Percentiles rank a stretch among this genome's conserved stretches.
These are phyloP conservation scores for Pleurotus pulmonarius DNA, from an alignment of 768 basidiomycete genomes.

Conservation along the genomic window DNA sequence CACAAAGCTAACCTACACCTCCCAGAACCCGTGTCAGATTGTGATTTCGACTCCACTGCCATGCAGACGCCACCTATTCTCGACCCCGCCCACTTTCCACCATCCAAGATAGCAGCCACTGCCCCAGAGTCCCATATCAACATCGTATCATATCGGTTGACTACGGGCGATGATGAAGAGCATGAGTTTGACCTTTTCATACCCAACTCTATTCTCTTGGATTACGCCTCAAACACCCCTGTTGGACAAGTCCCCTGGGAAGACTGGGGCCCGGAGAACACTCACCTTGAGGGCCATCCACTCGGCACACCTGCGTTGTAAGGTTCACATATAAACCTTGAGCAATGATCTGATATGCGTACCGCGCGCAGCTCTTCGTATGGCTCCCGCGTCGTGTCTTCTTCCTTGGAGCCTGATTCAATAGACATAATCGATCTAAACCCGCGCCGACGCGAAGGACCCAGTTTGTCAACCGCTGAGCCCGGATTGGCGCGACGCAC, in stretches of 20 bases:
- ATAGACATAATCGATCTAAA: too few relatives aligned
- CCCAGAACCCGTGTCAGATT: slow-evolving; percentile 10
- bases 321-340: too few relatives aligned
- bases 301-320: too few relatives aligned
- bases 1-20: slow-evolving; percentile 14
- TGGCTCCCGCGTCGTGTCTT: too few relatives aligned
- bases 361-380: too few relatives aligned
- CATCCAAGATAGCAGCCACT: slow-evolving; percentile 20
- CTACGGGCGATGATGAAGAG: not conserved
- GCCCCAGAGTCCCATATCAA: slow-evolving; percentile 8
- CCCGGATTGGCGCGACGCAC: too few relatives aligned
- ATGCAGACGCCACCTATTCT: slow-evolving; percentile 32
- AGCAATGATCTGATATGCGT: too few relatives aligned
- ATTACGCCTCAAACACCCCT: not conserved
- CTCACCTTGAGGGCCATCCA: too few relatives aligned
- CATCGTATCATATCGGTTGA: slow-evolving; percentile 3
- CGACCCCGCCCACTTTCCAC: slow-evolving; percentile 14
- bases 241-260: slow-evolving; percentile 8
- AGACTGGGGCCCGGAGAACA: slow-evolving; percentile 14
- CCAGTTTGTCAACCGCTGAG: too few relatives aligned
- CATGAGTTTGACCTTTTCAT: slow-evolving; percentile 10
- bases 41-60: slow-evolving; percentile 14
- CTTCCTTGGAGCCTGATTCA: too few relatives aligned
- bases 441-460: too few relatives aligned
- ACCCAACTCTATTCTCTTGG: slow-evolving; percentile 10